Evolutionary conservation across 345 rosid species (phyloP).

Genomic region (Zanthoxylum bungeanum): DNA sequence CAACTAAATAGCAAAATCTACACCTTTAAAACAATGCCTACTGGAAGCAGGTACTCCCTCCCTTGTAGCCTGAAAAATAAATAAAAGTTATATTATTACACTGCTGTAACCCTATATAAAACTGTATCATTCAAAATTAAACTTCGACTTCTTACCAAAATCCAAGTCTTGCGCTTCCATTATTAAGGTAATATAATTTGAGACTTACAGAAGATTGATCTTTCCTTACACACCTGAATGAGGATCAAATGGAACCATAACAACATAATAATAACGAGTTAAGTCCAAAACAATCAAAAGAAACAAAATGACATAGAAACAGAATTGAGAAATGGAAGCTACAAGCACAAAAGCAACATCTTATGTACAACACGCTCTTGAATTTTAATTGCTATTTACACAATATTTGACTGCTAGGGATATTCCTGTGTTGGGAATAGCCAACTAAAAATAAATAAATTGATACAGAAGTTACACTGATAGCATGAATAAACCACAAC

Average conservation of each 20-base stretch:
- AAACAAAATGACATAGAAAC: not conserved
- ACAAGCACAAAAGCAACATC: not conserved
- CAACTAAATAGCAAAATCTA: constrained; percentile 15
- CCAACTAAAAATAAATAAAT: not conserved
- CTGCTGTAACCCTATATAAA: not conserved
- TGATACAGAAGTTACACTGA: not conserved
- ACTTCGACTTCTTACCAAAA: constrained; percentile 65
- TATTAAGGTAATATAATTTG: constrained; percentile 79
- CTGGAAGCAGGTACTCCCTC: constrained; percentile 88
- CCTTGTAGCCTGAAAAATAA: constrained; percentile 71
- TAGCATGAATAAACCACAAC: not conserved
- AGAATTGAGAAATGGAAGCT: not conserved
- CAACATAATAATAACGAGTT: not conserved
- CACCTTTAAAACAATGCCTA: constrained; percentile 87
- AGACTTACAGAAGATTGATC: constrained; percentile 77
- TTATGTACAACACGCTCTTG: not conserved
- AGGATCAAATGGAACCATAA: constrained; percentile 7
- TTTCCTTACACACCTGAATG: constrained; percentile 81
- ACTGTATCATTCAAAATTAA: not conserved
- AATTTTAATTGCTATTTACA: not conserved
- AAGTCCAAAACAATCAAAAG: constrained; percentile 3
- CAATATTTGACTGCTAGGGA: not conserved
- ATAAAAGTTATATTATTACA: not conserved
- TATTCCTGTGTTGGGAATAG: not conserved
- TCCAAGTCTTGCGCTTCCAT: constrained; percentile 96